These are phyloP conservation scores for Aurifilum marmelostoma DNA, from an alignment of 2,329 filamentous ascomycete genomes.

Conservation along the genomic window DNA sequence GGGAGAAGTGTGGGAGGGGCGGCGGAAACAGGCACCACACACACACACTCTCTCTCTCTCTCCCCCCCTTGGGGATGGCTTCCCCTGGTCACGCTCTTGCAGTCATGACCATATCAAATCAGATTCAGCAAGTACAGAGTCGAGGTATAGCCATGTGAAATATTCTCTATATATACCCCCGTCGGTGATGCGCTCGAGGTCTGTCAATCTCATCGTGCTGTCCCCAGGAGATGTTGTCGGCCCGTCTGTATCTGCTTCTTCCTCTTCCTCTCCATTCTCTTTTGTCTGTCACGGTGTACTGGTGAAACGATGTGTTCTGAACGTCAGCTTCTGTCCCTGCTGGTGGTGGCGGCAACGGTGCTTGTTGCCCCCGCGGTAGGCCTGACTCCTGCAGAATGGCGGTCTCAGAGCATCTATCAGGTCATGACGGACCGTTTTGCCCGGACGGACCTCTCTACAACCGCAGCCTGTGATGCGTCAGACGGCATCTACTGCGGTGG, in stretches of 20 bases:
- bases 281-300: background rate
- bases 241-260: background rate
- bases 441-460: constrained; percentile 42
- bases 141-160: background rate
- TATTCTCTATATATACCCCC: background rate
- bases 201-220: background rate
- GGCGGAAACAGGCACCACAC: background rate
- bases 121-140: background rate
- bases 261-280: background rate
- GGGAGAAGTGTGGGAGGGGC: background rate
- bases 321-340: constrained; percentile 5
- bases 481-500: constrained; percentile 51
- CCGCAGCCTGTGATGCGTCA: constrained; percentile 38
- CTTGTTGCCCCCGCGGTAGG: constrained; percentile 15
- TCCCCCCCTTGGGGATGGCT: background rate
- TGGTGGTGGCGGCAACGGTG: constrained; percentile 19
- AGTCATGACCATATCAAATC: background rate
- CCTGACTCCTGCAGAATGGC: constrained; percentile 37
- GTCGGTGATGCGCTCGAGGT: background rate
- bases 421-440: constrained; percentile 50
- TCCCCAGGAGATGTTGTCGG: too few relatives aligned
- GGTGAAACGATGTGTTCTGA: constrained; percentile 12
- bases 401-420: constrained; percentile 48
- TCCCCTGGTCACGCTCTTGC: background rate
- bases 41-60: background rate